A percentile compares a stretch with the other conserved stretches of the same genome.
Evolutionary conservation across 768 basidiomycete genomes (phyloP).

Genomic region (Naganishia onofrii): DNA sequence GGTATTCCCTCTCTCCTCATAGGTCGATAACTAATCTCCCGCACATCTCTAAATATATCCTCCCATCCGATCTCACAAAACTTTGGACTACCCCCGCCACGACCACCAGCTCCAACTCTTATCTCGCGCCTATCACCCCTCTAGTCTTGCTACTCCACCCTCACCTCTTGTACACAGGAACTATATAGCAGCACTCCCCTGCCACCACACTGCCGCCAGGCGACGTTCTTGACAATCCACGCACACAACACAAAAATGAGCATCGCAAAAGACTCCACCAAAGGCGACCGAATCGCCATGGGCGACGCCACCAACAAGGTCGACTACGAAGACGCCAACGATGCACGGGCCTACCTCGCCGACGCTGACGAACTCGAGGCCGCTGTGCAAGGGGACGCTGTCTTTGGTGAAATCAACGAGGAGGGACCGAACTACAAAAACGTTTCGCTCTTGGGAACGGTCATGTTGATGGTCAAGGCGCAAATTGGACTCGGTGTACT

Average conservation of each 20-base stretch:
- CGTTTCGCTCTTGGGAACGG: conserved; percentile 30
- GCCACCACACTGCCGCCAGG: background rate
- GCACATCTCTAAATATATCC: conserved; percentile 9
- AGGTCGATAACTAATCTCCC: conserved; percentile 12
- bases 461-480: conserved; percentile 24
- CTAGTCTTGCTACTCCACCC: background rate
- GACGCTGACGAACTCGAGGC: conserved; percentile 25
- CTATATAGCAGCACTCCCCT: conserved; percentile 3
- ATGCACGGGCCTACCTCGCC: conserved; percentile 22
- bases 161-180: background rate
- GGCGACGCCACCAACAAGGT: conserved; percentile 4
- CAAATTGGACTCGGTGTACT: conserved; percentile 45
- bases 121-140: background rate
- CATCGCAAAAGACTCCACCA: background rate
- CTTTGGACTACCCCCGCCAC: background rate
- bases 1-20: background rate
- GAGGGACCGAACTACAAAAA: conserved; percentile 41
- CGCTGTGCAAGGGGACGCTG: conserved; percentile 37
- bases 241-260: conserved; percentile 10
- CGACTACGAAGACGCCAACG: conserved; percentile 25
- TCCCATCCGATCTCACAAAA: background rate
- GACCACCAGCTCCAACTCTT: background rate
- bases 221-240: background rate
- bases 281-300: conserved; percentile 13
- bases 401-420: conserved; percentile 40